A percentile compares a stretch with the other conserved stretches of the same genome.
Evolutionary conservation across 192 early-diverging fungal species (phyloP).

Genomic region (Entophlyctis helioformis): DNA sequence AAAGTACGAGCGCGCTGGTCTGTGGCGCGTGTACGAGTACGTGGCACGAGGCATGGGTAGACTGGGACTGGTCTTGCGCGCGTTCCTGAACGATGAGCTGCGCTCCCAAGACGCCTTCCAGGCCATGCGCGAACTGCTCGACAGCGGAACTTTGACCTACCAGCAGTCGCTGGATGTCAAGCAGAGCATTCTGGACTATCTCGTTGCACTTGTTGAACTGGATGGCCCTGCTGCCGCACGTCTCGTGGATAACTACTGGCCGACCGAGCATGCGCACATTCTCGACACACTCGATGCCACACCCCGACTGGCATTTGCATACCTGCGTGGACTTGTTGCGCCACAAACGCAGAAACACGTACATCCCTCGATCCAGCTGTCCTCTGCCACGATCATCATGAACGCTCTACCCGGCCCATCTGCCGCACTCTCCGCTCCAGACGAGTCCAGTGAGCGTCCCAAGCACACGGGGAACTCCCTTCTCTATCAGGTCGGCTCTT

Average conservation of each 20-base stretch:
- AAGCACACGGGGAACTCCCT: too few relatives aligned
- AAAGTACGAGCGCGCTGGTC: conserved; percentile 4
- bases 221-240: conserved; percentile 13
- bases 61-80: conserved; percentile 20
- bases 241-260: conserved; percentile 12
- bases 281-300: conserved; percentile 6
- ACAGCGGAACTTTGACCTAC: conserved; percentile 5
- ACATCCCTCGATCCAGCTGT: too few relatives aligned
- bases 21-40: conserved; percentile 27
- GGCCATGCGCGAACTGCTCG: conserved; percentile 6
- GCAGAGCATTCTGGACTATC: conserved; percentile 7
- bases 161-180: conserved; percentile 6
- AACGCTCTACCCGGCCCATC: too few relatives aligned
- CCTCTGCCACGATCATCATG: too few relatives aligned
- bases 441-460: too few relatives aligned
- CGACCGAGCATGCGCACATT: conserved; percentile 9
- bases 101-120: conserved; percentile 8
- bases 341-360: too few relatives aligned
- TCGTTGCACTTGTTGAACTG: conserved; percentile 8
- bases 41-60: conserved; percentile 2
- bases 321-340: conserved; percentile 18
- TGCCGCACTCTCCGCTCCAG: too few relatives aligned
- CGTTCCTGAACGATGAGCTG: conserved; percentile 19
- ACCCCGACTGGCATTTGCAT: conserved; percentile 9
- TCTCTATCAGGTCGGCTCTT: too few relatives aligned